phyloP scores from a whole-genome alignment of 805 yeast genomes.

The Lachancea cidri region DNA sequence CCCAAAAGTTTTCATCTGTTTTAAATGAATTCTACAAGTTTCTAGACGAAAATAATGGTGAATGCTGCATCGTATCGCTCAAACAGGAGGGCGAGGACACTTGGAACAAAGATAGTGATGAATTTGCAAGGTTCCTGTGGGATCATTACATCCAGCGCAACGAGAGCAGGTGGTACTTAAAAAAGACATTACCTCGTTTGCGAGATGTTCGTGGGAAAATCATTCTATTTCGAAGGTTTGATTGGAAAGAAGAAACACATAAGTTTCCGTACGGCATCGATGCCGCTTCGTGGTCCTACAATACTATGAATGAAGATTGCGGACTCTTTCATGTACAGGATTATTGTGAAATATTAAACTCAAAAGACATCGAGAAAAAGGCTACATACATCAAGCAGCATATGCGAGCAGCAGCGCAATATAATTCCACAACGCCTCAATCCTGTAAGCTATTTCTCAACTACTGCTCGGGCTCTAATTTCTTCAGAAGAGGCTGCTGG shows the following conservation, averaged over 20 bases:
- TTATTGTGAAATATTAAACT: constrained; percentile 56
- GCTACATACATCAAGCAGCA: constrained; percentile 51
- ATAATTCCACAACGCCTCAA: constrained; percentile 39
- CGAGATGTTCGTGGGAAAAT: constrained; percentile 64
- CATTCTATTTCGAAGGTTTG: constrained; percentile 64
- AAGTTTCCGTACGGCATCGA: constrained; percentile 49
- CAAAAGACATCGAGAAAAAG: constrained; percentile 52
- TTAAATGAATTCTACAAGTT: constrained; percentile 57
- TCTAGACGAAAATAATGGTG: constrained; percentile 47
- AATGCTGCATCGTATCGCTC: constrained; percentile 59
- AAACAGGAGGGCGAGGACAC: constrained; percentile 69
- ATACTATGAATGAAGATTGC: constrained; percentile 60
- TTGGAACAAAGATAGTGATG: constrained; percentile 60
- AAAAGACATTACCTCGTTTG: constrained; percentile 49
- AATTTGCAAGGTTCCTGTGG: constrained; percentile 59
- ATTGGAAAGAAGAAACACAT: constrained; percentile 31
- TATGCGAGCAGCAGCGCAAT: constrained; percentile 47
- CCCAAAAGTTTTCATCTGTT: constrained; percentile 46
- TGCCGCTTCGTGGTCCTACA: constrained; percentile 62
- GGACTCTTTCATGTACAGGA: constrained; percentile 65
- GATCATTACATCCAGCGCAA: constrained; percentile 46
- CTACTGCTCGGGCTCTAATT: constrained; percentile 70
- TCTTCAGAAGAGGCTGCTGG: constrained; percentile 69
- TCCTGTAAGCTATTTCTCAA: constrained; percentile 60
- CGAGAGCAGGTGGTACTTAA: constrained; percentile 53